These are phyloP conservation scores for Ceratobasidium sp. DNA, from an alignment of 1,284 basidiomycete genomes.

Conservation along the genomic window DNA sequence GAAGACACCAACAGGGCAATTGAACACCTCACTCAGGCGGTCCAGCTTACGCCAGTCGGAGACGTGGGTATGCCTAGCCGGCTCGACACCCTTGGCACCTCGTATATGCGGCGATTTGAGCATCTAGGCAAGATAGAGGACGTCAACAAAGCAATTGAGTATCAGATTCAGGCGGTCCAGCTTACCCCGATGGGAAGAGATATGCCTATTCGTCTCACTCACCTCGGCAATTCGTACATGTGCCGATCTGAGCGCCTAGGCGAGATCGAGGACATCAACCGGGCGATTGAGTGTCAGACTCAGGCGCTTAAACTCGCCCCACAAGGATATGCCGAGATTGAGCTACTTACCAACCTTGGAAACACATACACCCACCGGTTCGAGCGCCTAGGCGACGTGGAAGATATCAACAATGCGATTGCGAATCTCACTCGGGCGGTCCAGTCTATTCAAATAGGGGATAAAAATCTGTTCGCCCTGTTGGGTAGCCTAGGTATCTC, in stretches of 20 bases:
- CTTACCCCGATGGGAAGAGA: background rate
- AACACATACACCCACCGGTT: background rate
- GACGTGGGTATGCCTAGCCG: background rate
- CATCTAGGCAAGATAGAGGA: too few relatives aligned
- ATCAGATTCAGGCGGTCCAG: too few relatives aligned
- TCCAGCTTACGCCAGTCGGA: background rate
- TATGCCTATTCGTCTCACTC: background rate
- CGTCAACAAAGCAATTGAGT: too few relatives aligned
- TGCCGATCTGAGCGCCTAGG: background rate
- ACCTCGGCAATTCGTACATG: slow-evolving; percentile 7
- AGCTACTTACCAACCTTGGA: background rate
- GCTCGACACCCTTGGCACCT: background rate
- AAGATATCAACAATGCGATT: background rate
- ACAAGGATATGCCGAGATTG: background rate
- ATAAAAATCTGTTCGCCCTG: background rate
- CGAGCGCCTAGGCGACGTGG: too few relatives aligned
- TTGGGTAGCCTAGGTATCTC: background rate
- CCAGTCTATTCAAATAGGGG: background rate
- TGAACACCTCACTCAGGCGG: background rate
- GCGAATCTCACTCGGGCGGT: background rate
- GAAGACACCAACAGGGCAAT: slow-evolving; percentile 7
- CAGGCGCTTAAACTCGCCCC: too few relatives aligned
- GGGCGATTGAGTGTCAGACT: too few relatives aligned
- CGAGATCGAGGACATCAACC: slow-evolving; percentile 1
- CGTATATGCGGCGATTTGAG: background rate